Percentiles rank a stretch among this genome's conserved stretches.
These are phyloP conservation scores for Penstemon barbatus DNA, from an alignment of 257 asterid species.

Conservation along the genomic window DNA sequence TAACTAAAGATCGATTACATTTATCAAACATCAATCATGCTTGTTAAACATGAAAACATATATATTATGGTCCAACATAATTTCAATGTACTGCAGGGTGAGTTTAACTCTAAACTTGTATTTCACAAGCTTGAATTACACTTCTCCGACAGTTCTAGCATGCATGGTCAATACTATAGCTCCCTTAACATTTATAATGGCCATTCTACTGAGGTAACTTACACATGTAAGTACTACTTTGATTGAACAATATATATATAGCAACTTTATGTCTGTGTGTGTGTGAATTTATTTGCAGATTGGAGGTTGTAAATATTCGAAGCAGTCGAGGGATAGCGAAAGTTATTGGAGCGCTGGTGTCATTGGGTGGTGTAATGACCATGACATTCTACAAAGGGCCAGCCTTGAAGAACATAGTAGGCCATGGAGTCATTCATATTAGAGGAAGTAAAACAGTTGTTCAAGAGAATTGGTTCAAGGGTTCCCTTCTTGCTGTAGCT, in stretches of 20 bases:
- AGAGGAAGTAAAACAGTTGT: conserved; percentile 34
- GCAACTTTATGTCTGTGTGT: too few relatives aligned
- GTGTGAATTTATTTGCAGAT: conserved; percentile 33
- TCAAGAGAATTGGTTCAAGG: conserved; percentile 60
- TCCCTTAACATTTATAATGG: conserved; percentile 65
- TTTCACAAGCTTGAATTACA: conserved; percentile 56
- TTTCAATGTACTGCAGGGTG: conserved; percentile 44
- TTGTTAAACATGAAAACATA: background rate
- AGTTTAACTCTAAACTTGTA: conserved; percentile 74
- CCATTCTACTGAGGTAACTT: conserved; percentile 63
- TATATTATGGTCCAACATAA: background rate
- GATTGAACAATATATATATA: background rate
- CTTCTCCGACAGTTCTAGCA: conserved; percentile 70
- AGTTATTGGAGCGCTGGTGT: conserved; percentile 53
- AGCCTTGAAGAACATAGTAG: conserved; percentile 37
- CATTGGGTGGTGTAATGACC: conserved; percentile 66
- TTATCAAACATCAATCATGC: too few relatives aligned
- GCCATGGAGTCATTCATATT: conserved; percentile 43
- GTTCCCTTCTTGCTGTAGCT: conserved; percentile 50
- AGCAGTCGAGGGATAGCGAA: conserved; percentile 63
- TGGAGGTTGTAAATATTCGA: conserved; percentile 56
- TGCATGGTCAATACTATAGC: conserved; percentile 70
- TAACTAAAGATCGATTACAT: conserved; percentile 26
- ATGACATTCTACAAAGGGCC: conserved; percentile 77
- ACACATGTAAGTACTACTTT: background rate